Base-by-base conservation (phyloP, 345 rosid genomes). In the Crucihimalaya himalaica region DNA sequence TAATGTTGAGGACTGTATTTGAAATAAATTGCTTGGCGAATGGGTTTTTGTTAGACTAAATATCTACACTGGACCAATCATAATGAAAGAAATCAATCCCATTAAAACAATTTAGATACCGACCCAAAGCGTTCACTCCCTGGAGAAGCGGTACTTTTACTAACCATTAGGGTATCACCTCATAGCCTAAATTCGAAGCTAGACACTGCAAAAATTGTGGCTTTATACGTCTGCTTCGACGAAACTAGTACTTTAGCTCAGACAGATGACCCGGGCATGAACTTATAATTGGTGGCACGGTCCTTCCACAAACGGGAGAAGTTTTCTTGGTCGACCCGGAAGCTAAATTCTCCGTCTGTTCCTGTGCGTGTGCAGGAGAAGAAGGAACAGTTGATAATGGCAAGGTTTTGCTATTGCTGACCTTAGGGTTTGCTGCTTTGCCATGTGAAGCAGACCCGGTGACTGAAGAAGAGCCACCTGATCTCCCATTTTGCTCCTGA, bases 261-360 rank as follows among this genome's bases (percentile, higher is more conserved):
- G 91, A 82, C 27, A 85, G 63, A 56, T 87, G 87, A 63, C 82
- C 79, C 1, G 84, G 66, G 80, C 81, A 53, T 25, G 85, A 56
- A 74, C 82, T 81, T 31, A 82, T 67, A 70, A 84, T 80, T 8
- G 87, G 73, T 47, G 84, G 85, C 75, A 85, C 79, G 63, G 80
- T 87, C 79, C 91, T 85, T 55, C 89, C 84, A 71, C 91, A 85
- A 53, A 83, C 87, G 5, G 87, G 84, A 60, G 92, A 85, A 8
- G 79, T 71, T 57, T 82, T 84, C 71, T 80, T 82, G 23, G 76
- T 54, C 40, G 81, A 68, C 57, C 80, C 77, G 12, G 76, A 53
- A 14, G 82, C 73, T 61, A 80, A 54, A 70, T 74, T 84, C 34
- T 81, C 85, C 6, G 40, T 27, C 63, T 53, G 81, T 18, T 81